phyloP scores from a whole-genome alignment of 176 grass and related monocot species.

The Rhynchospora breviuscula region DNA sequence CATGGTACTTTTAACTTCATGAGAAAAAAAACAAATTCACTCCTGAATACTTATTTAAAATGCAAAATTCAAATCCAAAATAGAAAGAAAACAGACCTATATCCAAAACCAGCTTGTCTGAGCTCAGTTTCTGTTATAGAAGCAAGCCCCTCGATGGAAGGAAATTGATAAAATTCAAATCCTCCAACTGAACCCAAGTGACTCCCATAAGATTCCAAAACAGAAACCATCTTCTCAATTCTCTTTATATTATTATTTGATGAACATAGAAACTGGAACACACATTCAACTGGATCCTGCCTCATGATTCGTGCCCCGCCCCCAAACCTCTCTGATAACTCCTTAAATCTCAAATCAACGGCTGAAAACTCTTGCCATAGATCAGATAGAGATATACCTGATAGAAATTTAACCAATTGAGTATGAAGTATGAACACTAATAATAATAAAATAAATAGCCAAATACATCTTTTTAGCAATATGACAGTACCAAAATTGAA shows the following conservation, averaged over 20 bases:
- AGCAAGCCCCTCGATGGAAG: slow-evolving; percentile 56
- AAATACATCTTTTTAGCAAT: not conserved
- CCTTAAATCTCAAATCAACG: slow-evolving; percentile 54
- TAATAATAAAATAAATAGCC: not conserved
- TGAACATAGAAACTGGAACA: slow-evolving; percentile 96
- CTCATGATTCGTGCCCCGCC: slow-evolving; percentile 65
- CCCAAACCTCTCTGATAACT: slow-evolving; percentile 40
- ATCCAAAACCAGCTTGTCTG: slow-evolving; percentile 82
- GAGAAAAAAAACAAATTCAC: not conserved
- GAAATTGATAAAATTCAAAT: slow-evolving; percentile 72
- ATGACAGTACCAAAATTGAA: slow-evolving; percentile 40
- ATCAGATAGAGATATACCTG: slow-evolving; percentile 55
- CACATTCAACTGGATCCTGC: slow-evolving; percentile 83
- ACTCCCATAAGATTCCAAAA: slow-evolving; percentile 55
- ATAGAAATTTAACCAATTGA: not conserved
- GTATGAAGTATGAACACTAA: not conserved
- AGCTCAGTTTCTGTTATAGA: slow-evolving; percentile 67
- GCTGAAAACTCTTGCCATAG: slow-evolving; percentile 68
- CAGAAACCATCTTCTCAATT: slow-evolving; percentile 93
- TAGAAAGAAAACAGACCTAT: slow-evolving; percentile 49
- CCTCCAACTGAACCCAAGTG: slow-evolving; percentile 61
- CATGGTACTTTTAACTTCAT: not conserved
- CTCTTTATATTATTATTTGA: slow-evolving; percentile 94
- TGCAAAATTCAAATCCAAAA: not conserved
- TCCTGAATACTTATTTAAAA: not conserved